Evolutionary conservation across 495 filamentous ascomycete genomes (phyloP).

Genomic region (Aspergillus funiculosus): DNA sequence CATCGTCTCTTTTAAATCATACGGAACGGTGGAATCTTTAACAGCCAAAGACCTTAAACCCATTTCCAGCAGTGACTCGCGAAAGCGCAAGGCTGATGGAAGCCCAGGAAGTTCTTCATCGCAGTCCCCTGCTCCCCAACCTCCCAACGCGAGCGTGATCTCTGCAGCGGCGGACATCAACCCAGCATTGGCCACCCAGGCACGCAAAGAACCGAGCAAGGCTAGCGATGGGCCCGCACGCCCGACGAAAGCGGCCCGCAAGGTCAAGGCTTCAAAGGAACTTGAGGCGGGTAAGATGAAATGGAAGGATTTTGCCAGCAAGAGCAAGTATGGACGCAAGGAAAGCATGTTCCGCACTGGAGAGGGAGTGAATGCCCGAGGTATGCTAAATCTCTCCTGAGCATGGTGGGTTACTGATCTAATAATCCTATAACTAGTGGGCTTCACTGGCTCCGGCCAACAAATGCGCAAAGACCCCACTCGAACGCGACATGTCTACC

Average conservation of each 20-base stretch:
- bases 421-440: slow-evolving; percentile 55
- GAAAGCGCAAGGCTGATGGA: slow-evolving; percentile 89
- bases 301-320: slow-evolving; percentile 86
- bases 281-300: slow-evolving; percentile 86
- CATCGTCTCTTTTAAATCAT: slow-evolving; percentile 87
- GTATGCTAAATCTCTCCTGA: slow-evolving; percentile 42
- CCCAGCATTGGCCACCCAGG: slow-evolving; percentile 65
- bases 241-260: slow-evolving; percentile 63
- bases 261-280: slow-evolving; percentile 85
- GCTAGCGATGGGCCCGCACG: slow-evolving; percentile 60
- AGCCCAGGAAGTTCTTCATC: slow-evolving; percentile 50
- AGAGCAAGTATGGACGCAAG: slow-evolving; percentile 79
- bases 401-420: neutral
- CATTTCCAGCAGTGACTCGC: slow-evolving; percentile 55
- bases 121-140: slow-evolving; percentile 39
- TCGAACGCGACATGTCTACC: slow-evolving; percentile 79
- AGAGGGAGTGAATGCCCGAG: slow-evolving; percentile 77
- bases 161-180: slow-evolving; percentile 85
- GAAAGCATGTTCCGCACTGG: slow-evolving; percentile 97
- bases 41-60: slow-evolving; percentile 80
- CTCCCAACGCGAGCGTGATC: slow-evolving; percentile 59
- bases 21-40: slow-evolving; percentile 76
- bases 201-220: slow-evolving; percentile 59
- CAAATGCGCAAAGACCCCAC: slow-evolving; percentile 88
- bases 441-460: slow-evolving; percentile 91